Base-by-base conservation (phyloP, 345 rosid genomes). In the Camelina neglecta region DNA sequence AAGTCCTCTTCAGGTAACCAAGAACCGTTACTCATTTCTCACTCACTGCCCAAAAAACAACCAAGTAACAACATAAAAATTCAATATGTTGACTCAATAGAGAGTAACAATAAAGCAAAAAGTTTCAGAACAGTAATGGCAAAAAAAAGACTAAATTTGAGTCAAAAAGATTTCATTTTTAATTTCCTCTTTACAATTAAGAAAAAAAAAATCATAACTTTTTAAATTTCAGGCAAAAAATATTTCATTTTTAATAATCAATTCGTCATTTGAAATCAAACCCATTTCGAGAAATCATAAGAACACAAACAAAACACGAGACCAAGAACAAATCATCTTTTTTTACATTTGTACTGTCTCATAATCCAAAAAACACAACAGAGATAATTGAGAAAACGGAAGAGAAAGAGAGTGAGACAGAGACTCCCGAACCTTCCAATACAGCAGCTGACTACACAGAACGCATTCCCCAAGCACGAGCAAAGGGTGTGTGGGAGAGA, bases 1-100 rank as follows among this genome's bases (percentile, higher is more conserved):
- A 91, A 82, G 75, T 81, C 81, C 50, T 81, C 83, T 51, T 89
- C 93, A 44, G 80, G 78, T 51, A 82, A 75, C 92, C 89, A 86
- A 67, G 90, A 80, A 70, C 48, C 51, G 67, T 78, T 77, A 71
- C 56, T 82, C 87, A 87, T 75, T 47, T 80, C 57, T 76, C 79
- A 66, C 76, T 24, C 49, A 67, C 79, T 83, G 84, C 47, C 23
- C 6, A 10, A 63, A 29, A 29, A 65, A 18, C 18, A 38, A 33
- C 11, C 8, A 35, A 35, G 38, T 8, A 9, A 67, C 53, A 66
- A 64, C 35, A 36, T 31, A 56, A 16, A 42, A 69, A 31, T 18
- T 29, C 15, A 64, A 53, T 9, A 51, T 12, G 42, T 35, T 74
- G 67, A 66, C 72, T 48, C 50, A 35, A 35, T 35, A 35, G 38